phyloP scores from a whole-genome alignment of 116 monocot genomes.

The Trichopus zeylanicus region DNA sequence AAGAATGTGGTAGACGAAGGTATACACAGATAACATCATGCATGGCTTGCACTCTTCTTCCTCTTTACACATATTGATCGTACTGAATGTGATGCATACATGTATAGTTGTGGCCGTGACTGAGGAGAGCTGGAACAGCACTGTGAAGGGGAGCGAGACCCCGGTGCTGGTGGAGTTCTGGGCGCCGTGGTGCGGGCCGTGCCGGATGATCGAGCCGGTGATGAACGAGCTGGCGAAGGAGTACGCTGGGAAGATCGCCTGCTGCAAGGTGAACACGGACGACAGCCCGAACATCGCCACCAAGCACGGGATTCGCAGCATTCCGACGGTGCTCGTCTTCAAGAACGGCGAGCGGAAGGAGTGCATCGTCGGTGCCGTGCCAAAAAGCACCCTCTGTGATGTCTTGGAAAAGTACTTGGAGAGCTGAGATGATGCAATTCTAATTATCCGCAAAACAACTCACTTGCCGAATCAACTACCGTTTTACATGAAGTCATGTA shows the following conservation, averaged over 20 bases:
- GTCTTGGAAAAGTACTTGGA: constrained; percentile 18
- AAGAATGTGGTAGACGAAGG: constrained; percentile 12
- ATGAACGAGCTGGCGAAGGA: constrained; percentile 25
- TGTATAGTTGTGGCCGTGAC: constrained; percentile 12
- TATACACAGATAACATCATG: not conserved
- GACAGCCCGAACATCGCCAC: constrained; percentile 11
- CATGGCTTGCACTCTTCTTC: not conserved
- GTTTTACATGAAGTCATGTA: too few species aligned
- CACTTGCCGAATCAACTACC: constrained; percentile 1
- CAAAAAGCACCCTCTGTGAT: constrained; percentile 5
- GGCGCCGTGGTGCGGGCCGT: constrained; percentile 36
- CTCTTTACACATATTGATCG: not conserved
- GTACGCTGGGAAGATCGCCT: constrained; percentile 20
- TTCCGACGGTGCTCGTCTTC: constrained; percentile 23
- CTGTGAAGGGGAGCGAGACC: constrained; percentile 1
- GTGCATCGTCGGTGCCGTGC: constrained; percentile 25
- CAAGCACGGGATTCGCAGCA: constrained; percentile 25
- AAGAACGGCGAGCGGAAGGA: constrained; percentile 22
- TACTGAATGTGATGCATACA: not conserved
- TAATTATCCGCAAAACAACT: not conserved
- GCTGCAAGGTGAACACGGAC: constrained; percentile 29
- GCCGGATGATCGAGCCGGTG: constrained; percentile 25
- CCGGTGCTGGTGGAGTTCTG: constrained; percentile 31
- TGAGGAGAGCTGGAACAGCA: constrained; percentile 8
- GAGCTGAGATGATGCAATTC: not conserved